Percentiles rank a stretch among this genome's conserved stretches.
These are phyloP conservation scores for Neoboletus brunneissimus DNA, from an alignment of 768 basidiomycete species.

Conservation along the genomic window DNA sequence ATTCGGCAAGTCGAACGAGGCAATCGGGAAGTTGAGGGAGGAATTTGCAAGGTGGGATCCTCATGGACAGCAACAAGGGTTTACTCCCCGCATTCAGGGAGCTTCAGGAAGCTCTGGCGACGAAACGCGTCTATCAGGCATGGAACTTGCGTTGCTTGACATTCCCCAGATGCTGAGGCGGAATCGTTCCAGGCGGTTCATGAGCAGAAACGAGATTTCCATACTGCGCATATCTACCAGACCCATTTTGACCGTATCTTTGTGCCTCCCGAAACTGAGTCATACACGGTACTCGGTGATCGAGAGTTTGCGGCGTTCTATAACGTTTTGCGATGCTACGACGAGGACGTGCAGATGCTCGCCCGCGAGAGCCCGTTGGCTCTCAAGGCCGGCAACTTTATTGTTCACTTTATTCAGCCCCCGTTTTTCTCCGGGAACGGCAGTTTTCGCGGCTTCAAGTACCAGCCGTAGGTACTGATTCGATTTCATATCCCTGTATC, in stretches of 20 bases:
- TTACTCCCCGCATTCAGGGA: not conserved
- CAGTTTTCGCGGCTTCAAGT: not conserved
- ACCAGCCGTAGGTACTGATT: not conserved
- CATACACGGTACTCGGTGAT: not conserved
- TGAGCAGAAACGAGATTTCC: not conserved
- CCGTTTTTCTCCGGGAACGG: slow-evolving; percentile 3
- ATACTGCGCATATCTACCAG: not conserved
- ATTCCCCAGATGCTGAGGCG: not conserved
- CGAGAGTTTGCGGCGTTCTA: not conserved
- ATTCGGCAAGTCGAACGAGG: not conserved
- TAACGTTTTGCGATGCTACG: not conserved
- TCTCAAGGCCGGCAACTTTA: slow-evolving; percentile 7
- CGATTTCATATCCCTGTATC: not conserved
- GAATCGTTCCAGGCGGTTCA: not conserved
- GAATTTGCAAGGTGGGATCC: not conserved
- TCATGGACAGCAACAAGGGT: not conserved
- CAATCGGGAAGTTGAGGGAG: not conserved
- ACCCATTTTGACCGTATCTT: not conserved
- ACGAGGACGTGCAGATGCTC: not conserved
- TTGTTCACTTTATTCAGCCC: slow-evolving; percentile 8
- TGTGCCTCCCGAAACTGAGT: not conserved
- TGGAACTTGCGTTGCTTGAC: not conserved
- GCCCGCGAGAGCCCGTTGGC: not conserved
- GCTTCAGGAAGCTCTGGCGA: too few relatives aligned
- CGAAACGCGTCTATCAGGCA: not conserved